Conservation (phyloP, 1,284 basidiomycete species). For the Mycena sp. region DNA sequence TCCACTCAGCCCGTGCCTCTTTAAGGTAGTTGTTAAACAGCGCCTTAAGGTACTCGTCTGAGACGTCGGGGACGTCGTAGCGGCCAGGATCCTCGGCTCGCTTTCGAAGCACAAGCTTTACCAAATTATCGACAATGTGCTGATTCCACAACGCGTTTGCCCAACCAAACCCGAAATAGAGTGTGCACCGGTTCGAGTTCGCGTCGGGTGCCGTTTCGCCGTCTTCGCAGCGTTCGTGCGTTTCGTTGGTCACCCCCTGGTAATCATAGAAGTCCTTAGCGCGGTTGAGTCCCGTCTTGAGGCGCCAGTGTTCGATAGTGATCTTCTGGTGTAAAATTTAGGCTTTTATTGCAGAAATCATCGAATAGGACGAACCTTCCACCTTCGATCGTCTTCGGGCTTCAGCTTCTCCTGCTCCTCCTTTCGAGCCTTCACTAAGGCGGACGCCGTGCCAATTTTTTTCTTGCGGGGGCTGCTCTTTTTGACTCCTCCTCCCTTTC, state of each 20-base stretch:
- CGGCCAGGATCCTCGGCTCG: not conserved
- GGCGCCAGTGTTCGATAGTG: not conserved
- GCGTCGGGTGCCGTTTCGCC: not conserved
- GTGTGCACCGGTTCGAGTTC: not conserved
- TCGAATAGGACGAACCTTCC: constrained; percentile 5
- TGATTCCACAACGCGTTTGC: not conserved
- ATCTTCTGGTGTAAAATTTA: not conserved
- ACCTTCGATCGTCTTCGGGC: not conserved
- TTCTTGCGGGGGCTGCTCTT: not conserved
- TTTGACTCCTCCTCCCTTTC: not conserved
- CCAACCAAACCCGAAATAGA: not conserved
- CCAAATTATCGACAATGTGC: not conserved
- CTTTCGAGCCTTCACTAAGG: not conserved
- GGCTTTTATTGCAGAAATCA: not conserved
- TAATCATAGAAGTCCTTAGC: constrained; percentile 2
- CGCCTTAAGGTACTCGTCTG: not conserved
- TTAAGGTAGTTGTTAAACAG: not conserved
- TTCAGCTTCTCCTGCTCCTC: not conserved
- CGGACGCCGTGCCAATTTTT: not conserved
- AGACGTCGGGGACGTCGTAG: not conserved
- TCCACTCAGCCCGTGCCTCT: too few species aligned
- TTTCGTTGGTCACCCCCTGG: not conserved
- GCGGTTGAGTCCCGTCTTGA: not conserved
- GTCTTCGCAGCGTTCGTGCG: not conserved
- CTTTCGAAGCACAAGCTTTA: not conserved